Evolutionary conservation across 2,329 filamentous ascomycete genomes (phyloP), one percentile per base, ranked within the genome.

Genomic region (Colletotrichum musicola): DNA sequence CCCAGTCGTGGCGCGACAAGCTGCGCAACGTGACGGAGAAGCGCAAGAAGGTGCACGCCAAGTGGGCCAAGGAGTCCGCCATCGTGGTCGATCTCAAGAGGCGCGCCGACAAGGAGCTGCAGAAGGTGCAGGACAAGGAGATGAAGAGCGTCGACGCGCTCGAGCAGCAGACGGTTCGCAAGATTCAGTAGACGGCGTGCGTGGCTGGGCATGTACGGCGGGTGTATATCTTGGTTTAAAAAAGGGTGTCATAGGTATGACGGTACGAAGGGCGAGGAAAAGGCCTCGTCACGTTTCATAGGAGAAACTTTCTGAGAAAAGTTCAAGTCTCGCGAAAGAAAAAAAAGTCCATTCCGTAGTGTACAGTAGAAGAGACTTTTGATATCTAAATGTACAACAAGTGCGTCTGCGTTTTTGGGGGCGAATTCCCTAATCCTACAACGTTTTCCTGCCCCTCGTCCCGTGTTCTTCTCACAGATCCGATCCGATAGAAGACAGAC

Each of bases 81-180:
- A 72, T 89, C 35, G 74, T 82, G 47, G 80, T 81, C 1, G 86
- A 89, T 71, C 75, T 85, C n/a, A 81, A 83, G 70, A 80, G 80
- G 72, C 81, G 83, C 74, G 80, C 87, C 5, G 82, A 84, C 46
- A 83, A 77, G 64, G 80, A 83, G 74, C 71, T 83, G 74, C 82
- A 85, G 74, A 84, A 84, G 78, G 69, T 82, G 66, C 85, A 86
- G 79, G 83, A 86, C 66, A 86, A 86, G 78, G 81, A 83, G 76
- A 83, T 88, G 79, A 81, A 82, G 75, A 81, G 80, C 62, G 82
- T 89, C 54, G 82, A 87, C 53, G 74, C 73, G 12, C 80, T 79
- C 47, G 86, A 89, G 80, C 84, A 85, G 74, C 81, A 83, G 74
- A 77, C 81, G 3, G 71, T 86, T 27, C 81, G 81, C 73, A 77